Percentiles rank a stretch among this genome's conserved stretches.
Evolutionary conservation across 805 yeast genomes (phyloP).

Genomic region (Pichia occidentalis): DNA sequence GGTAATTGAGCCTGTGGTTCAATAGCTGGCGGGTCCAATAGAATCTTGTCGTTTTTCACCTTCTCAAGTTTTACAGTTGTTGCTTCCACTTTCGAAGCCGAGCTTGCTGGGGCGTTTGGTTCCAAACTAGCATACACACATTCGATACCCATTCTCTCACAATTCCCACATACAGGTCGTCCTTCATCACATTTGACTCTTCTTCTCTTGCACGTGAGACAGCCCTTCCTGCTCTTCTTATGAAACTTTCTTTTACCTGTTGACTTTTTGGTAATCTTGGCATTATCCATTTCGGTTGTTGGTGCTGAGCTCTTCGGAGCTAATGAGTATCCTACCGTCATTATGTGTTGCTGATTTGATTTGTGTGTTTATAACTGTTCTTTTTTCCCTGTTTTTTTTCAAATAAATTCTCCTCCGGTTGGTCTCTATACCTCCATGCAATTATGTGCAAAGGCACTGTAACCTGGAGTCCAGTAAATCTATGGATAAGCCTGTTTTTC

Average conservation of each 20-base stretch:
- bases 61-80: conserved; percentile 1
- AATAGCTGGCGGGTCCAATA: not conserved
- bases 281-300: not conserved
- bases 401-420: no score
- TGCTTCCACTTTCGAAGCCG: not conserved
- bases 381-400: no score
- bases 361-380: not conserved
- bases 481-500: no score
- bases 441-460: no score
- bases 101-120: not conserved
- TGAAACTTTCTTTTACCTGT: conserved; percentile 83
- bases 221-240: conserved; percentile 82
- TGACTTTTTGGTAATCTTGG: conserved; percentile 33
- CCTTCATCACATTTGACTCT: conserved; percentile 90
- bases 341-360: not conserved
- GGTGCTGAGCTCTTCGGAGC: not conserved
- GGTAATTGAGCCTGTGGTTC: not conserved
- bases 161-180: conserved; percentile 73
- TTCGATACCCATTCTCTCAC: conserved; percentile 68
- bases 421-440: no score
- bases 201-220: conserved; percentile 81
- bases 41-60: conserved; percentile 2
- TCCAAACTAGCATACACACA: conserved; percentile 48
- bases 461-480: no score
- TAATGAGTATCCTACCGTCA: conserved; percentile 1